Base-by-base conservation (phyloP, 306 rosid genomes). In the Cicer arietinum region DNA sequence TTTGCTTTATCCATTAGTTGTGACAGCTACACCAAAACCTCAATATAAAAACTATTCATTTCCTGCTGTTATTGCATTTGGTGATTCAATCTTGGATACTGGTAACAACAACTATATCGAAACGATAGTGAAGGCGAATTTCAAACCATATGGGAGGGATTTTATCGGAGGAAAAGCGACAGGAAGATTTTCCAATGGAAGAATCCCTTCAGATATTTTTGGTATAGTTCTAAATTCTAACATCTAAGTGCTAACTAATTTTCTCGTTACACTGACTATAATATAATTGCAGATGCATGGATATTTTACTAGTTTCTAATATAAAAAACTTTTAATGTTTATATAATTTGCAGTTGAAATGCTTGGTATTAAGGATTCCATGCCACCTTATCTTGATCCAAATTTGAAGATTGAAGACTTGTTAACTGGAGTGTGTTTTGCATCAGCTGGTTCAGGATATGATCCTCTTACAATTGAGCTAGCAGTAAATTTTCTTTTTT, bases 321-420 rank as follows among this genome's bases (percentile, higher is more conserved):
- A 30, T 30, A 3, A 30, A 30, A 25, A 30, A 3, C 35, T 30
- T 30, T 30, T 30, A 30, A 3, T 30, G 35, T 30, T 13, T 48
- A 48, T 48, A 48, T 48, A 2, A 53, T 53, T 25, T 12, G 4
- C 6, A 22, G 12, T 53, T 43, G 8, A 10, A 35, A n/a, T 5
- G 6, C 17, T 85, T 58, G 85, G 84, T 8, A n/a, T 85, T 1
- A 85, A 81, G 77, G 60, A 70, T 22, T 9, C 65, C 10, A 1
- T 85, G 70, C 88, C 88, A 25, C 71, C 84, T 3, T 85, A 78
- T 81, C 85, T 85, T 67, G 82, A 81, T 76, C 85, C 86, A 67
- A 13, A 76, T 67, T 70, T 85, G 71, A 9, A 46, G 16, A 52
- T 16, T 13, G 50, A 75, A 71, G 88, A 85, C 44, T 86, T 85